phyloP scores from a whole-genome alignment of 306 rosid species.

The Amphicarpaea edgeworthii region DNA sequence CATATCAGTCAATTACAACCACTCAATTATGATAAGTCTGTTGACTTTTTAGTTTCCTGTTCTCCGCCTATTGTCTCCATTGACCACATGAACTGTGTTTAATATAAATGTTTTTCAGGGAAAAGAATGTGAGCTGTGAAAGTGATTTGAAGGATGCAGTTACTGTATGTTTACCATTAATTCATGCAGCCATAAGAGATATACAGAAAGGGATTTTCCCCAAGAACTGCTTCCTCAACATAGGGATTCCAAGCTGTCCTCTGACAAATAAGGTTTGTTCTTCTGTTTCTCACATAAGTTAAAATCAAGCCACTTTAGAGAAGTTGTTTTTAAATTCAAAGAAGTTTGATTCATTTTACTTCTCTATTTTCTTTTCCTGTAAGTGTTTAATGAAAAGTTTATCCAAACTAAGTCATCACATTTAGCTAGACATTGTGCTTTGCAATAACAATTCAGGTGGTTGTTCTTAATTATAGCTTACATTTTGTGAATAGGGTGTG shows the following conservation, averaged over 20 bases:
- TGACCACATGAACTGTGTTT: not conserved
- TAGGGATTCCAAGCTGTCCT: slow-evolving; percentile 63
- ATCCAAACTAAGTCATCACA: not conserved
- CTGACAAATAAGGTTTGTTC: slow-evolving; percentile 57
- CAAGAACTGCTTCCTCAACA: slow-evolving; percentile 57
- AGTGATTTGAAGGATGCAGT: slow-evolving; percentile 58
- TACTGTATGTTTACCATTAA: slow-evolving; percentile 53
- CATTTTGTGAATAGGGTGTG: slow-evolving; percentile 57
- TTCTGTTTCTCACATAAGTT: not conserved
- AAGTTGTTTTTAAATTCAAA: not conserved
- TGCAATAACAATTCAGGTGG: not conserved
- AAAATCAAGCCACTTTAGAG: not conserved
- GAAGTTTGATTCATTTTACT: not conserved
- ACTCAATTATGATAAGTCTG: no score
- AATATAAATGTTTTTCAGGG: slow-evolving; percentile 42
- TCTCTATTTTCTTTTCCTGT: not conserved
- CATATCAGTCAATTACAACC: no score
- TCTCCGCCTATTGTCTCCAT: not conserved
- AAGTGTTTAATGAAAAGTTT: not conserved
- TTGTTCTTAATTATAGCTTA: slow-evolving; percentile 20
- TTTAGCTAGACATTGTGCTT: not conserved
- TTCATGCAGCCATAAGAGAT: slow-evolving; percentile 53
- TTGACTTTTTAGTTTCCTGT: not conserved
- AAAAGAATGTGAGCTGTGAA: slow-evolving; percentile 55
- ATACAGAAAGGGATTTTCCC: slow-evolving; percentile 60